Evolutionary conservation across 2,329 filamentous ascomycete species (phyloP), one percentile per base, ranked within the genome.

Genomic region (Aurifilum marmelostoma): DNA sequence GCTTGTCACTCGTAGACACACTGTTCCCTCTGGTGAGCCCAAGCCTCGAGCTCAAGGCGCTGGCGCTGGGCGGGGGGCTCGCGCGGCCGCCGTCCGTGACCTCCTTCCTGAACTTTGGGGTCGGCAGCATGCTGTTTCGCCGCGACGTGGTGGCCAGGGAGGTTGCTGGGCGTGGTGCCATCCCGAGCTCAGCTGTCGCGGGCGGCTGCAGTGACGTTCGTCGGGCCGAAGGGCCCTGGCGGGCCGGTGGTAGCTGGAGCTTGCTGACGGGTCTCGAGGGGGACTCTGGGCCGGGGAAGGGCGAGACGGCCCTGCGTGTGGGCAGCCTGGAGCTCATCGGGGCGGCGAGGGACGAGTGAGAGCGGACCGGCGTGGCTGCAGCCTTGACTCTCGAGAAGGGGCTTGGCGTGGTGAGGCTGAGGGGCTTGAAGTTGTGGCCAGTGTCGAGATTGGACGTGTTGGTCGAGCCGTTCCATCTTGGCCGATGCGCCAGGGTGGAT

Each of bases 401-500:
- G 71, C 85, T 89, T 0, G 88, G 87, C 1, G 87, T 87, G 8
- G 87, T 89, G 59, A 88, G 79, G 47, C 79, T 87, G 14, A 90
- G 79, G 14, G 90, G 87, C 74, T 88, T 90, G 79, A 89, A 91
- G 76, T 88, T 88, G 77, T 91, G 89, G 34, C 89, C 89, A n/a
- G 87, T 86, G 41, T 90, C 85, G n/a, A 89, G 81, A 71, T 89
- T 85, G 8, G 81, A 80, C 5, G 87, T 85, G 74, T 91, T 93
- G 7, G 89, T 87, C 39, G 89, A 91, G 14, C 75, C 76, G 75
- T 90, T 95, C 92, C 92, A 96, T 69, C 89, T 86, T 3, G 92
- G 92, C 64, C 91, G 88, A 68, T 86, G 83, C 68, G 85, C 77
- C 43, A 83, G 73, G 14, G 82, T 82, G 1, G 83, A 80, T 52